Base-by-base conservation (phyloP, 768 basidiomycete genomes). In the Serpula lacrymans region DNA sequence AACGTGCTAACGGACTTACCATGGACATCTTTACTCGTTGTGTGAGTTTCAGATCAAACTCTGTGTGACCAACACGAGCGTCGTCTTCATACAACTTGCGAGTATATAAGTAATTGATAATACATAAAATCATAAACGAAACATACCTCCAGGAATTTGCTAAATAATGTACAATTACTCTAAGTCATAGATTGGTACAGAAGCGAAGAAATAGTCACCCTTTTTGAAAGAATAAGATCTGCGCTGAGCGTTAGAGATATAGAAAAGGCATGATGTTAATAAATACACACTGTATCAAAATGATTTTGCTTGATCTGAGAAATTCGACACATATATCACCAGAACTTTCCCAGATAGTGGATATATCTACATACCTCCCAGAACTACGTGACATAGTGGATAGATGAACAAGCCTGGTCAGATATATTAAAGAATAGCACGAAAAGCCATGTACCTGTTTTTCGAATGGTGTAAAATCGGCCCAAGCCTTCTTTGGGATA, bases 1-100 rank as follows among this genome's bases (percentile, higher is more conserved):
- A 11, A 29, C 10, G 9, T 25, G 16, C 13, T 35, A 34, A 28
- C 5, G 5, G 13, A 51, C 72, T 28, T 28, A 89, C 95, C 95
- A 99, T 99, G 46, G 84, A 92, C 96, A 99, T 99, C 64, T 98
- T 98, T 33, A 98, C 96, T 46, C 96, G 71, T 41, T 84, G 74
- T 0, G 88, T 91, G 25, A 91, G 71, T 55, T 99, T 98, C 42
- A 99, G 68, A 52, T 98, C 96, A 57, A 99, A 99, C 41, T 94
- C 82, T 52, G 83, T 84, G 60, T 98, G 92, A 1, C 96, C 96
- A 37, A 91, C 77, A 10, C 85, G 75, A 1, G 95, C 95, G 61
- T 98, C 95, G 41, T 96, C 88, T 64, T 97, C 95, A 53, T 98
- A 97, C n/a, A 96, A 66, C 80, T 64, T 10, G 20, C n/a, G 28